Evolutionary conservation across 805 yeast genomes (phyloP).

Genomic region (Kodamaea kaohsiungensis): DNA sequence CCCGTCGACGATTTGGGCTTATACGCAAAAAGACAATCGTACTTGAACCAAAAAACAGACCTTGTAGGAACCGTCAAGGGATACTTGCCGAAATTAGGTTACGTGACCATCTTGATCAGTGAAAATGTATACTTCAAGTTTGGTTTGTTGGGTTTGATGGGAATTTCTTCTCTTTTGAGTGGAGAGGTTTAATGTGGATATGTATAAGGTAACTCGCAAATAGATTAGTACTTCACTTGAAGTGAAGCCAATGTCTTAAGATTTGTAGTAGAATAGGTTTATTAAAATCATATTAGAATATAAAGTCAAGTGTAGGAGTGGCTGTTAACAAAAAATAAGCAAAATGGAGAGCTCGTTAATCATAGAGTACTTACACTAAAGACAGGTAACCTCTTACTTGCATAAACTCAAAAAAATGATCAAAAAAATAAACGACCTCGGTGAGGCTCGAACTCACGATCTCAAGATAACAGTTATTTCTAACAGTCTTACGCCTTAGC

Average conservation of each 20-base stretch:
- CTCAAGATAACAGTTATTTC: constrained; percentile 21
- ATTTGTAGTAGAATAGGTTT: too few species aligned
- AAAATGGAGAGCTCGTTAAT: too few species aligned
- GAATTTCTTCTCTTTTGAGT: constrained; percentile 62
- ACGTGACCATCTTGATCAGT: constrained; percentile 85
- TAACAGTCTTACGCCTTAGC: constrained; percentile 40
- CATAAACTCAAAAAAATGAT: too few species aligned
- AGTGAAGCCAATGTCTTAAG: background rate
- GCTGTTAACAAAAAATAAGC: too few species aligned
- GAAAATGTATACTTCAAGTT: constrained; percentile 85
- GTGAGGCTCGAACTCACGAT: constrained; percentile 41
- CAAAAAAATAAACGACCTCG: constrained; percentile 28
- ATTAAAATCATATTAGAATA: too few species aligned
- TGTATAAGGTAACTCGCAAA: background rate
- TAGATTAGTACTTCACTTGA: background rate
- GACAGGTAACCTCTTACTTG: too few species aligned
- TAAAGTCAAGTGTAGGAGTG: too few species aligned
- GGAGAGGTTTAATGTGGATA: constrained; percentile 17
- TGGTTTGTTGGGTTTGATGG: constrained; percentile 73
- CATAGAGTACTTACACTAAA: too few species aligned
- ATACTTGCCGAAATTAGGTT: constrained; percentile 87
- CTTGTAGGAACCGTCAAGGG: constrained; percentile 91
- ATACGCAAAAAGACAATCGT: constrained; percentile 73
- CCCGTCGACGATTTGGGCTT: constrained; percentile 87
- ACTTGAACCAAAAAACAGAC: constrained; percentile 75